Evolutionary conservation across 495 filamentous ascomycete genomes (phyloP), one percentile per base, ranked within the genome.

Genomic region (Terfezia boudieri): DNA sequence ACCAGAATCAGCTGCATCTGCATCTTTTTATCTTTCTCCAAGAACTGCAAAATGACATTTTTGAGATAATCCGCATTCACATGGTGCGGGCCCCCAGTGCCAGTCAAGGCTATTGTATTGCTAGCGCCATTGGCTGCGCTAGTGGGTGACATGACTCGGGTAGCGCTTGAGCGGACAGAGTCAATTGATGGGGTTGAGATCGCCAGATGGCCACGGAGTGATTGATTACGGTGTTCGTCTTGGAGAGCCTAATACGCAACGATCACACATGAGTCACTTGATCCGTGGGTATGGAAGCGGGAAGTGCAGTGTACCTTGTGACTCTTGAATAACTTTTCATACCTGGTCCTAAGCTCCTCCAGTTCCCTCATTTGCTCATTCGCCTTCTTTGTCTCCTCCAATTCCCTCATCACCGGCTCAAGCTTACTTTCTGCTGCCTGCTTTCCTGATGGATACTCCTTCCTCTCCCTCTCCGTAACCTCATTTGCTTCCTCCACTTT

Each of bases 1-100:
- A 94, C 87, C 12, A 89, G 90, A 23, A 98, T 82, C 52, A 98
- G 72, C 72, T 94, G 87, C 64, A 81, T 77, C 66, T 93, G 83
- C 56, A 86, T 76, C 65, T 78, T 86, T 70, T 88, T 93, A 62
- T 98, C 90, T 70, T 80, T 85, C 71, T 95, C 87, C 64, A 98
- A 67, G 61, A 98, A 95, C 67, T 95, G 89, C 48, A 96, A 68
- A 23, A 98, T 73, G 38, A 98, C 86, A 36, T 92, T 95, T 72
- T 96, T 96, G 56, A 98, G 66, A 65, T 98, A 98, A 61, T 86
- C 78, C 57, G 81, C 82, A 66, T 98, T 58, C 10, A 64, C 59
- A 38, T 55, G 46, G 32, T 60, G 56, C 84, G 53, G 80, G 17
- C 12, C 41, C 4, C 41, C 17, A 0, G 12, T 9, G 14, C 41